Evolutionary conservation across 202 grass and related monocot genomes (phyloP).

Genomic region (Brachypodium distachyon): DNA sequence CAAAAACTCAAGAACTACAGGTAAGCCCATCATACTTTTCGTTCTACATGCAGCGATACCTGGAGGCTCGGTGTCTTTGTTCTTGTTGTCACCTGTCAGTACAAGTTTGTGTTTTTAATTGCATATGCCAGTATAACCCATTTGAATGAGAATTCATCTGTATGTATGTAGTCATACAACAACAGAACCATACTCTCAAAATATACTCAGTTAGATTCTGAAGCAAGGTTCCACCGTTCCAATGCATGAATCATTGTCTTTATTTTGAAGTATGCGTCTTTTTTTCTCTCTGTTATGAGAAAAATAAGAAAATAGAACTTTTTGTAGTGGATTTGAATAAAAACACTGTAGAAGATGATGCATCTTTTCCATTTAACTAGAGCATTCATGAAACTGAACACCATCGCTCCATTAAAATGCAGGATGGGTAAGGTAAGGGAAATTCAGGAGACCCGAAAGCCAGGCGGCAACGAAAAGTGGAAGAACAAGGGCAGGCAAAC

Average conservation of each 20-base stretch:
- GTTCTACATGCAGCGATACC: background rate
- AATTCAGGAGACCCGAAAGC: conserved; percentile 37
- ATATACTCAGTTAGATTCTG: background rate
- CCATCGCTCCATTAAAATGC: conserved; percentile 5
- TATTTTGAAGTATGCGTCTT: background rate
- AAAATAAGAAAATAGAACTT: background rate
- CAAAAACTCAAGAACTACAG: conserved; percentile 59
- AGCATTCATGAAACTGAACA: background rate
- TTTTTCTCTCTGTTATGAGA: background rate
- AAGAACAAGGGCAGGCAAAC: conserved; percentile 60
- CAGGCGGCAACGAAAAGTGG: conserved; percentile 56
- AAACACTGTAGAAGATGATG: background rate
- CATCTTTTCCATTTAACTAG: background rate
- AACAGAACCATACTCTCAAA: background rate
- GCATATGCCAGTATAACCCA: background rate
- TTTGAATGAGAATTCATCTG: background rate
- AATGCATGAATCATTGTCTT: background rate
- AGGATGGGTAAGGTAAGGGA: conserved; percentile 60
- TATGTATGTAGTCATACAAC: background rate
- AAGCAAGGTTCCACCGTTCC: background rate
- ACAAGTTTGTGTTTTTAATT: background rate
- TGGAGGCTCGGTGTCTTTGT: background rate
- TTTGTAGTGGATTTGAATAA: background rate
- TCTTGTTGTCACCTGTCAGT: background rate
- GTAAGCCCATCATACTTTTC: conserved; percentile 36